These are phyloP conservation scores for Fusarium incarnatum DNA, from an alignment of 2,329 filamentous ascomycete genomes.

Conservation along the genomic window DNA sequence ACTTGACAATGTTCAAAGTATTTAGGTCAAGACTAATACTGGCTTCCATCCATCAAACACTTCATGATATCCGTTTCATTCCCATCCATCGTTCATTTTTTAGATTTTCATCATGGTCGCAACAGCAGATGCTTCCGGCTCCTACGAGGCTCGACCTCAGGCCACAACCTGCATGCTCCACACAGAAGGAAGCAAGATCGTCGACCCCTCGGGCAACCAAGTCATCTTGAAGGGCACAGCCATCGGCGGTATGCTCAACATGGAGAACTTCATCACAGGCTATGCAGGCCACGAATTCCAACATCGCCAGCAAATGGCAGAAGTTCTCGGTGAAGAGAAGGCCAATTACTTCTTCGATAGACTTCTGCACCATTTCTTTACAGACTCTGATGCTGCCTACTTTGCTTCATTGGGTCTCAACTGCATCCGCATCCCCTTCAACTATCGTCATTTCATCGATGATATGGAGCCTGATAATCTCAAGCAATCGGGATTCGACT, in stretches of 20 bases:
- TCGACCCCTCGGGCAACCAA: slow-evolving; percentile 57
- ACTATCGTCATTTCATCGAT: slow-evolving; percentile 68
- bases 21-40: slow-evolving; percentile 8
- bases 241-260: slow-evolving; percentile 53
- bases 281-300: slow-evolving; percentile 69
- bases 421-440: slow-evolving; percentile 70
- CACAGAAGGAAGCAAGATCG: slow-evolving; percentile 52
- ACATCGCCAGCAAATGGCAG: slow-evolving; percentile 64
- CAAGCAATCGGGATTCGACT: slow-evolving; percentile 61
- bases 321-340: slow-evolving; percentile 66
- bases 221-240: slow-evolving; percentile 58
- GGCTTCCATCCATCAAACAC: neutral
- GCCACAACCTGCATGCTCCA: slow-evolving; percentile 47
- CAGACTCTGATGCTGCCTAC: slow-evolving; percentile 67
- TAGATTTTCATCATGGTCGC: slow-evolving; percentile 16
- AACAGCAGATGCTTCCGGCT: slow-evolving; percentile 15
- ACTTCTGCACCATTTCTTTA: slow-evolving; percentile 69
- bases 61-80: rapidly evolving
- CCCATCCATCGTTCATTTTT: rapidly evolving
- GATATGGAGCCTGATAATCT: slow-evolving; percentile 62
- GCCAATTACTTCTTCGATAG: slow-evolving; percentile 71
- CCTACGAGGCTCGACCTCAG: slow-evolving; percentile 3
- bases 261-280: slow-evolving; percentile 74
- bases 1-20: neutral
- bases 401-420: slow-evolving; percentile 67